Evolutionary conservation across 1,139 yeast species (phyloP).

Genomic region (Sugiyamaella pinicola): DNA sequence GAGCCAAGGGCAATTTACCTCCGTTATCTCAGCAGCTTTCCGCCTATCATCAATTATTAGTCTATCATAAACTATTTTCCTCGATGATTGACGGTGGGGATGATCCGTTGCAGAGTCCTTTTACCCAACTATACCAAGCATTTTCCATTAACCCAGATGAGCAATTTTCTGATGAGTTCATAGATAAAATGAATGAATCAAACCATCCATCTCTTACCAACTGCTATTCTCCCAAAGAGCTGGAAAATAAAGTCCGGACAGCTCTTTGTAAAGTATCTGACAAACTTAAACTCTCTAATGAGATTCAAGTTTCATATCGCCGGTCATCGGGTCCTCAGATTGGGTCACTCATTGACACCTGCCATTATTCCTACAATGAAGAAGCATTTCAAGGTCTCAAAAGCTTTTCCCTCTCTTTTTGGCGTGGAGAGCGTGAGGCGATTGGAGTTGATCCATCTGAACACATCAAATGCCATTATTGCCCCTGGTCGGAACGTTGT

Average conservation of each 20-base stretch:
- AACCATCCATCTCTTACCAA: neutral
- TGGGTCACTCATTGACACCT: constrained; percentile 26
- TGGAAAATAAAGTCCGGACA: neutral
- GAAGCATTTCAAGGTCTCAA: constrained; percentile 27
- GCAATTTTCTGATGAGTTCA: constrained; percentile 12
- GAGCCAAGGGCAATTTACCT: constrained; percentile 29
- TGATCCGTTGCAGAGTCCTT: neutral
- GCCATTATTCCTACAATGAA: constrained; percentile 30
- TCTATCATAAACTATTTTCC: constrained; percentile 35
- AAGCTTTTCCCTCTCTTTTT: constrained; percentile 34
- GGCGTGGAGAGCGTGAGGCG: constrained; percentile 36
- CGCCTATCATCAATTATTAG: constrained; percentile 42
- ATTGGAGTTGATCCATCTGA: constrained; percentile 34
- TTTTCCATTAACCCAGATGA: constrained; percentile 16
- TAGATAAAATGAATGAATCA: neutral
- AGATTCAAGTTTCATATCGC: constrained; percentile 30
- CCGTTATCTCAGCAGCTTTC: constrained; percentile 32
- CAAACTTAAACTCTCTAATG: constrained; percentile 20
- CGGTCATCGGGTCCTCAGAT: constrained; percentile 18
- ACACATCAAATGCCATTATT: constrained; percentile 30
- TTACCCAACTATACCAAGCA: constrained; percentile 16
- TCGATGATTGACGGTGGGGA: constrained; percentile 23
- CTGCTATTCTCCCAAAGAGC: neutral
- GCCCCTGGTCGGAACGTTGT: constrained; percentile 29
- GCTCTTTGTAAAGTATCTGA: neutral